A percentile compares a stretch with the other conserved stretches of the same genome.
These are phyloP conservation scores for Boletus tylopilopsis DNA, from an alignment of 768 basidiomycete genomes.

Conservation along the genomic window DNA sequence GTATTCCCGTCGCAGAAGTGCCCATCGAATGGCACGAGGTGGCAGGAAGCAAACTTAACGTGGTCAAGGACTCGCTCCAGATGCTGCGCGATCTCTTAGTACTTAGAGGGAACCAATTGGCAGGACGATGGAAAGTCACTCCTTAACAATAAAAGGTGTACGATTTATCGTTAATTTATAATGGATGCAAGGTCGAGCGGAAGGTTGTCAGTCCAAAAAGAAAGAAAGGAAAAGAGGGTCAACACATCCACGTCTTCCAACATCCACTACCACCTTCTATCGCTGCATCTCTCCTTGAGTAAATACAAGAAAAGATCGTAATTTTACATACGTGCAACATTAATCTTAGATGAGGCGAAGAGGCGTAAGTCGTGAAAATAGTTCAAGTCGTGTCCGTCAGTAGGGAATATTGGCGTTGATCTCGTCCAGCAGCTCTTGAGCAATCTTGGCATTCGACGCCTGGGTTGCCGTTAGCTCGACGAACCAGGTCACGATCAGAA, in stretches of 20 bases:
- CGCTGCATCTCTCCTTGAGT: constrained; percentile 26
- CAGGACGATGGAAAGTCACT: constrained; percentile 68
- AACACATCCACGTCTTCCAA: constrained; percentile 10
- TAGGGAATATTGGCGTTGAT: constrained; percentile 42
- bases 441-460: constrained; percentile 69
- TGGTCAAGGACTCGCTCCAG: constrained; percentile 78
- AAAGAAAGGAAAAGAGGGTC: background rate
- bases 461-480: constrained; percentile 22
- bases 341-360: constrained; percentile 32
- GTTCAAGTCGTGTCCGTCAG: constrained; percentile 18
- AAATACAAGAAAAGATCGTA: constrained; percentile 27
- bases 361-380: constrained; percentile 14
- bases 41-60: constrained; percentile 85
- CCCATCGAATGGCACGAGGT: constrained; percentile 94
- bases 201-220: constrained; percentile 13
- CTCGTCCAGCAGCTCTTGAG: constrained; percentile 61
- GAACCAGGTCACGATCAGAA: background rate
- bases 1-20: constrained; percentile 81
- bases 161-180: constrained; percentile 26
- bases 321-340: constrained; percentile 32
- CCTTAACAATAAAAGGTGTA: constrained; percentile 22
- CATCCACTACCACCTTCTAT: constrained; percentile 19
- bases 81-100: constrained; percentile 89
- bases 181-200: constrained; percentile 14
- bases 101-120: constrained; percentile 73